Evolutionary conservation across 371 early-diverging fungal species (phyloP).

Genomic region (Mucor indicus): DNA sequence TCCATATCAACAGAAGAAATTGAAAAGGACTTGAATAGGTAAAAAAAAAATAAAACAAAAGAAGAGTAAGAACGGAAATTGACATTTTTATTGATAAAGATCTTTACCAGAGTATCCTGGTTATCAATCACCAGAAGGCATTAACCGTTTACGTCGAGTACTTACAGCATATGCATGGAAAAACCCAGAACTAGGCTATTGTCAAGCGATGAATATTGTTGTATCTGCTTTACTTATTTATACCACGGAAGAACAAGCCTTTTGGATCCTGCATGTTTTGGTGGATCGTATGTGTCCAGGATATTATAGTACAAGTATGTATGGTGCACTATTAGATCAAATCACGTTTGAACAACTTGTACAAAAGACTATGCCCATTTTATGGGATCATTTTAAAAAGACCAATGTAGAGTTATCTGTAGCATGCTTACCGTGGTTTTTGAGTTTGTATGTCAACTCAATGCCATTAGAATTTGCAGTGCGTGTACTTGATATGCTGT

Average conservation of each 20-base stretch:
- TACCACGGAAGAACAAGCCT: slow-evolving; percentile 95
- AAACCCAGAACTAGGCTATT: slow-evolving; percentile 93
- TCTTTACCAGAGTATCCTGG: slow-evolving; percentile 92
- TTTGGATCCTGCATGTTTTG: slow-evolving; percentile 87
- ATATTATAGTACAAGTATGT: slow-evolving; percentile 96
- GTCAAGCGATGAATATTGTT: slow-evolving; percentile 99
- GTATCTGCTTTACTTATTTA: slow-evolving; percentile 90
- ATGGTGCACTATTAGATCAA: slow-evolving; percentile 93
- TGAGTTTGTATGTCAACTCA: slow-evolving; percentile 92
- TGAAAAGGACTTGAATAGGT: slow-evolving; percentile 95
- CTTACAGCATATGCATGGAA: slow-evolving; percentile 84
- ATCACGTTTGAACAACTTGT: slow-evolving; percentile 90
- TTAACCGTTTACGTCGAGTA: slow-evolving; percentile 86
- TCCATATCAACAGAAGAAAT: slow-evolving; percentile 90
- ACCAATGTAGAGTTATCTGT: slow-evolving; percentile 92
- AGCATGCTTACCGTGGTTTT: slow-evolving; percentile 96
- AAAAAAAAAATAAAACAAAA: slow-evolving; percentile 1
- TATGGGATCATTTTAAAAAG: slow-evolving; percentile 78
- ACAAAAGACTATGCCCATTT: slow-evolving; percentile 71
- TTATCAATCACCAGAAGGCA: slow-evolving; percentile 90
- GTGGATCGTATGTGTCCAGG: slow-evolving; percentile 91
- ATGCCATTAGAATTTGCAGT: slow-evolving; percentile 88
- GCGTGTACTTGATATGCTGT: slow-evolving; percentile 91
- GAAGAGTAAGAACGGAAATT: too few relatives aligned
- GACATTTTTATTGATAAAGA: too few relatives aligned